These are phyloP conservation scores for Microdochium paspali DNA, from an alignment of 2,329 filamentous ascomycete genomes.

Conservation along the genomic window DNA sequence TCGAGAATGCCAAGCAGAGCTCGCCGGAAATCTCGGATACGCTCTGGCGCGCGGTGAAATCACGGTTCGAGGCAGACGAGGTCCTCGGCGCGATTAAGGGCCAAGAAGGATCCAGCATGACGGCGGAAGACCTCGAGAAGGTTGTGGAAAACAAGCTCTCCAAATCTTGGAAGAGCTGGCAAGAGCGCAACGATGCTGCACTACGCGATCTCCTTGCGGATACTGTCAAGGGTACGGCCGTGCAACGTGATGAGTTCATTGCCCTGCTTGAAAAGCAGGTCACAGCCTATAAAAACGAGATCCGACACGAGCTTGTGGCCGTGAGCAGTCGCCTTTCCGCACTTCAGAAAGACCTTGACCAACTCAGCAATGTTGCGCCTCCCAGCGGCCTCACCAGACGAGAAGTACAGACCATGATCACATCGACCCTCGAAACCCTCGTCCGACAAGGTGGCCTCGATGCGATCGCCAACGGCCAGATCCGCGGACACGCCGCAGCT, in stretches of 20 bases:
- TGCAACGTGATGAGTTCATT: constrained; percentile 19
- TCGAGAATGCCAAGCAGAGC: constrained; percentile 29
- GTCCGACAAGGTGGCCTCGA: constrained; percentile 36
- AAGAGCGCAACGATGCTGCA: constrained; percentile 34
- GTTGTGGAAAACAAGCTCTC: constrained; percentile 22
- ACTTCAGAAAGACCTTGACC: constrained; percentile 17
- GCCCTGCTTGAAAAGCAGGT: constrained; percentile 19
- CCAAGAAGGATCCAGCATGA: constrained; percentile 15
- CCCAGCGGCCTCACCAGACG: constrained; percentile 24
- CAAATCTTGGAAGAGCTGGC: constrained; percentile 41
- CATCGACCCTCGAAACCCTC: constrained; percentile 30
- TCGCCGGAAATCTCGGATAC: constrained; percentile 30
- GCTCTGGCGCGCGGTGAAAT: constrained; percentile 36
- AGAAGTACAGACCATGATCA: constrained; percentile 31
- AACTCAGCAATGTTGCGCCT: constrained; percentile 12
- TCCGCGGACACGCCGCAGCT: constrained; percentile 31
- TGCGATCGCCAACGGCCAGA: constrained; percentile 34
- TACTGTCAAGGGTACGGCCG: constrained; percentile 18
- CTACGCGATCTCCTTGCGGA: constrained; percentile 25
- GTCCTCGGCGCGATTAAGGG: constrained; percentile 9
- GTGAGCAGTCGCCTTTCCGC: constrained; percentile 8
- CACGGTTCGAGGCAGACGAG: constrained; percentile 27
- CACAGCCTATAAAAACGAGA: constrained; percentile 14
- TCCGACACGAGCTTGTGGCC: constrained; percentile 9
- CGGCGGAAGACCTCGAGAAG: constrained; percentile 13